These are phyloP conservation scores for Helotiales sp. DNA, from an alignment of 2,329 filamentous ascomycete species.

Conservation along the genomic window DNA sequence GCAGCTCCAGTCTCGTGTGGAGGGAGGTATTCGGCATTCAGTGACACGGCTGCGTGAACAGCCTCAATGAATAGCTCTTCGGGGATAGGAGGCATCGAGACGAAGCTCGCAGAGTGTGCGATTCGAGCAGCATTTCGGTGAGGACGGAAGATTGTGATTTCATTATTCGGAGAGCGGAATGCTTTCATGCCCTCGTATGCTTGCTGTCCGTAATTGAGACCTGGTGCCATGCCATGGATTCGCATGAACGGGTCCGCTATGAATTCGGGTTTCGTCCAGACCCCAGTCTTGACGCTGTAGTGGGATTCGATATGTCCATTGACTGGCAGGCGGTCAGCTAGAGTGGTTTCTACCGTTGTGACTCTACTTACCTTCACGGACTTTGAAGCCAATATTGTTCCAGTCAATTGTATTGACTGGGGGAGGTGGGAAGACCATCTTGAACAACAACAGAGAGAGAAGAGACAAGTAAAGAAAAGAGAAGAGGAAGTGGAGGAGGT, in stretches of 20 bases:
- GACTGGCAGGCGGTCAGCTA: slow-evolving; percentile 52
- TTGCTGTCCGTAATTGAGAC: slow-evolving; percentile 95
- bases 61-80: slow-evolving; percentile 73
- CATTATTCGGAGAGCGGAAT: slow-evolving; percentile 73
- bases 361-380: slow-evolving; percentile 71
- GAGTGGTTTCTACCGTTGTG: neutral
- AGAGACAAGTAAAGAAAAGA: neutral
- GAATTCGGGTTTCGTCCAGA: slow-evolving; percentile 79
- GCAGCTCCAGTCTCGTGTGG: slow-evolving; percentile 86
- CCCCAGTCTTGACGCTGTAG: slow-evolving; percentile 70
- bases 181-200: slow-evolving; percentile 99
- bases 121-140: slow-evolving; percentile 81
- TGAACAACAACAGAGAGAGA: slow-evolving; percentile 2
- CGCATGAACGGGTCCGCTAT: slow-evolving; percentile 81
- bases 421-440: slow-evolving; percentile 68
- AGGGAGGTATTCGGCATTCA: slow-evolving; percentile 90
- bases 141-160: slow-evolving; percentile 85
- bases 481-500: neutral
- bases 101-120: slow-evolving; percentile 79
- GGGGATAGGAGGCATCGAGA: slow-evolving; percentile 81
- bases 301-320: slow-evolving; percentile 92
- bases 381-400: slow-evolving; percentile 88
- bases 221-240: slow-evolving; percentile 93
- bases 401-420: slow-evolving; percentile 84
- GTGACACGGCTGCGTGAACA: slow-evolving; percentile 76